Base-by-base conservation (phyloP, 1,284 basidiomycete genomes). In the Melampsora abietis-canadensis region DNA sequence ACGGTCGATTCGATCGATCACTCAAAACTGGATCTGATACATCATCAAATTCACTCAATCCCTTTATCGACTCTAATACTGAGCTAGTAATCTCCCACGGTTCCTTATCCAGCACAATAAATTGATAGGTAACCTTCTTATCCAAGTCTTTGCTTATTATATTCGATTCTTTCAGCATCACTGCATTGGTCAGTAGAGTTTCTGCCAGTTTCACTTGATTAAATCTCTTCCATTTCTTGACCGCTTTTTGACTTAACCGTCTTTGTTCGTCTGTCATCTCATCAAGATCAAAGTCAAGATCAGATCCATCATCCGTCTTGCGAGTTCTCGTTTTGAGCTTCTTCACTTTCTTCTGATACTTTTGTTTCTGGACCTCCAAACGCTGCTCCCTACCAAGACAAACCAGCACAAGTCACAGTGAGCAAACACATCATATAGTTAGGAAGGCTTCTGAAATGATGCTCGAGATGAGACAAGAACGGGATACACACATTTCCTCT, bases 191-290 rank as follows among this genome's bases (percentile, higher is more conserved):
- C 61, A 98, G 84, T 10, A 95, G 87, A 62, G 88, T 79, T 83
- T 98, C 94, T 0, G 94, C 92, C 91, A 98, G 95, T 0, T 89
- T 89, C 81, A 94, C 94, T 8, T 89, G 87, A 40, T 90, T 86
- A 82, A 93, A 88, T 0, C 87, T 85, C 78, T 90, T 87, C 95
- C 95, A 98, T 78, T 87, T 88, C 77, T 89, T 88, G 76, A 96
- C 82, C 2, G 90, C 91, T 80, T 88, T 88, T 77, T 89, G 86
- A 51, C 93, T 91, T 61, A 94, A 83, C 74, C 90, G 85, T 44
- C 94, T 83, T 79, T 90, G 79, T 83, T 87, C n/a, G 88, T 90
- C 12, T 88, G 86, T 83, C 92, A 94, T 63, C 91, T 87, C 73
- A 88, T 86, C 14, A 90, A 88, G 79, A 93, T 92, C 76, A 90